Conservation (phyloP, 148 eudicot species). For the Silene latifolia region DNA sequence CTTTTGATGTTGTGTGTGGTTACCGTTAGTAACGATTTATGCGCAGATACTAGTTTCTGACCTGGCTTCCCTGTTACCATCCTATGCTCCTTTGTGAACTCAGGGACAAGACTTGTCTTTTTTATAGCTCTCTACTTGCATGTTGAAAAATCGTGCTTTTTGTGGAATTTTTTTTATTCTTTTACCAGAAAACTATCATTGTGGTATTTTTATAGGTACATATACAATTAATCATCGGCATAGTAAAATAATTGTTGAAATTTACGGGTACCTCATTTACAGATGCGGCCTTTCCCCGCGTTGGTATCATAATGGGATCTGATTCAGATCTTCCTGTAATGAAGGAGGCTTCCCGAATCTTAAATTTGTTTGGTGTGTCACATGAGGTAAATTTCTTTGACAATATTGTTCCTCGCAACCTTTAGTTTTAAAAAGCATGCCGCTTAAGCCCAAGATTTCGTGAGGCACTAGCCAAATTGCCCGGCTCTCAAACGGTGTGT, state of each 20-base stretch:
- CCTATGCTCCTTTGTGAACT: background rate
- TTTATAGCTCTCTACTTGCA: background rate
- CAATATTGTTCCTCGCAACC: background rate
- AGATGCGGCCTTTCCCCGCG: slow-evolving; percentile 54
- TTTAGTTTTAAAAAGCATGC: too few species aligned
- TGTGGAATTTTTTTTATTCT: too few species aligned
- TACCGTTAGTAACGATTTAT: background rate
- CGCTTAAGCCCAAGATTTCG: too few species aligned
- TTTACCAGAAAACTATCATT: too few species aligned
- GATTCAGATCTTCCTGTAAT: slow-evolving; percentile 95
- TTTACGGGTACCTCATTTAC: slow-evolving; percentile 4
- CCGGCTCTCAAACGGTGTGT: background rate
- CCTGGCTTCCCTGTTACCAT: background rate
- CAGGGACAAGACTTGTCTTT: background rate
- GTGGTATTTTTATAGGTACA: too few species aligned
- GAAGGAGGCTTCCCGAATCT: slow-evolving; percentile 75
- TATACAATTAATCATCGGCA: too few species aligned
- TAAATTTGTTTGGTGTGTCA: slow-evolving; percentile 57
- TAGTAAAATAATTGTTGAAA: background rate
- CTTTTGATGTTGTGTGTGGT: background rate
- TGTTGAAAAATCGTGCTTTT: too few species aligned
- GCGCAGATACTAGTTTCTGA: too few species aligned
- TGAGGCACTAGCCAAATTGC: background rate
- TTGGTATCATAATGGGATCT: slow-evolving; percentile 96
- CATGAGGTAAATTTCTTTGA: slow-evolving; percentile 49